Conservation (phyloP, 2,329 filamentous ascomycete genomes). For the Verticillium longisporum region DNA sequence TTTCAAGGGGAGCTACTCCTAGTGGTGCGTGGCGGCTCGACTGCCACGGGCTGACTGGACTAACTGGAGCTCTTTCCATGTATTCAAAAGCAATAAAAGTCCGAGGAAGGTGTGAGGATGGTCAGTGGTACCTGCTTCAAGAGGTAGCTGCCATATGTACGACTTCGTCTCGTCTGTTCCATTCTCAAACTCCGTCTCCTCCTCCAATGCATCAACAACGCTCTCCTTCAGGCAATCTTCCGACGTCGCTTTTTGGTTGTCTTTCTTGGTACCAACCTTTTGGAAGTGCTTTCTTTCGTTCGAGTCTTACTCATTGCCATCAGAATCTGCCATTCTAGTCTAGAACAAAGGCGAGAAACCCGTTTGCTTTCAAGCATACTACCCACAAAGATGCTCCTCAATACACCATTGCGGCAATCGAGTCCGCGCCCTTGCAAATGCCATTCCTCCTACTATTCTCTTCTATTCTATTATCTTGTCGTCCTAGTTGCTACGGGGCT, state of each 20-base stretch:
- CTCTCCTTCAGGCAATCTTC: conserved; percentile 1
- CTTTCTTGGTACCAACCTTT: conserved; percentile 9
- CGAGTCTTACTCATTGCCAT: conserved; percentile 2
- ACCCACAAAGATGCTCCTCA: not conserved
- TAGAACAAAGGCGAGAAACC: not conserved
- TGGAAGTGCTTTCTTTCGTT: conserved; percentile 3
- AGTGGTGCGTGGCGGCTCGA: too few relatives aligned
- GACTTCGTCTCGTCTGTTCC: too few relatives aligned
- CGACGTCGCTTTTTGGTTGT: conserved; percentile 9
- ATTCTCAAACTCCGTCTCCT: not conserved
- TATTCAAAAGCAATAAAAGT: too few relatives aligned
- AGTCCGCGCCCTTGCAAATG: not conserved
- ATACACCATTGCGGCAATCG: not conserved
- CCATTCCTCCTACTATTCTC: not conserved
- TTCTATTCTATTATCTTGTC: not conserved
- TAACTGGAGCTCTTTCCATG: too few relatives aligned
- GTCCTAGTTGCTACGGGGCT: not conserved
- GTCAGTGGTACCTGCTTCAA: too few relatives aligned
- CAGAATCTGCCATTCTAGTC: conserved; percentile 1
- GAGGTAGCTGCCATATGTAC: too few relatives aligned
- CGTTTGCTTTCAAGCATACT: not conserved
- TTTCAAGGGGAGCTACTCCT: too few relatives aligned
- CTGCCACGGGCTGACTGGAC: too few relatives aligned
- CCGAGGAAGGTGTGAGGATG: too few relatives aligned
- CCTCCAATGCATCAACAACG: conserved; percentile 2